phyloP scores from a whole-genome alignment of 345 rosid species.

The Mercurialis annua region DNA sequence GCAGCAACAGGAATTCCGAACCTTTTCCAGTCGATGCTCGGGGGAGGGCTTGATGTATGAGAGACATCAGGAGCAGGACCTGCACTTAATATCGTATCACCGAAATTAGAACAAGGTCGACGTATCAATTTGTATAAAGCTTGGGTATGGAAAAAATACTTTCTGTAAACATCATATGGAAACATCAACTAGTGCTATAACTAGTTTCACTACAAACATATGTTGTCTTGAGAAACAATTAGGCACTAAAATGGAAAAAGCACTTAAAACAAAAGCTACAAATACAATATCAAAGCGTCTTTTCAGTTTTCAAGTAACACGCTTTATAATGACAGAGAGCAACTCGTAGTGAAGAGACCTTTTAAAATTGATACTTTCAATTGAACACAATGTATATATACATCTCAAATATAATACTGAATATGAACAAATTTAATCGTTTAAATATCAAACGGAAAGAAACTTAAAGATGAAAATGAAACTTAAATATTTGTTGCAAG shows the following conservation, averaged over 20 bases:
- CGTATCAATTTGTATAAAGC: neutral
- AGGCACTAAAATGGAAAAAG: neutral
- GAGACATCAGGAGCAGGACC: conserved; percentile 36
- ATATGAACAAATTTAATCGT: conserved; percentile 17
- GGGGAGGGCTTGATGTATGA: conserved; percentile 46
- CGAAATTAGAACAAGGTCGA: conserved; percentile 1
- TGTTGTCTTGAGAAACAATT: neutral
- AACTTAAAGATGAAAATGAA: conserved; percentile 10
- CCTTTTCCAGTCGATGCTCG: conserved; percentile 34
- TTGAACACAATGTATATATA: neutral
- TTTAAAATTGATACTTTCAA: neutral
- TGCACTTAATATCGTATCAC: conserved; percentile 29
- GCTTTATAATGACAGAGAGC: neutral
- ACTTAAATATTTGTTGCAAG: conserved; percentile 12
- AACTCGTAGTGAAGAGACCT: neutral
- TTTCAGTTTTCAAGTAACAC: neutral
- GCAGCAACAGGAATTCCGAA: conserved; percentile 51
- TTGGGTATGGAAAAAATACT: neutral
- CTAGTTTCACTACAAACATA: neutral
- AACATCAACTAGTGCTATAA: neutral
- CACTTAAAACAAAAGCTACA: neutral
- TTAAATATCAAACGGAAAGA: conserved; percentile 12
- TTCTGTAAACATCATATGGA: neutral
- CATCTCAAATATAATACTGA: neutral
- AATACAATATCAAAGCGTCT: neutral